Base-by-base conservation (phyloP, 2,329 filamentous ascomycete genomes). In the Emergomyces orientalis region DNA sequence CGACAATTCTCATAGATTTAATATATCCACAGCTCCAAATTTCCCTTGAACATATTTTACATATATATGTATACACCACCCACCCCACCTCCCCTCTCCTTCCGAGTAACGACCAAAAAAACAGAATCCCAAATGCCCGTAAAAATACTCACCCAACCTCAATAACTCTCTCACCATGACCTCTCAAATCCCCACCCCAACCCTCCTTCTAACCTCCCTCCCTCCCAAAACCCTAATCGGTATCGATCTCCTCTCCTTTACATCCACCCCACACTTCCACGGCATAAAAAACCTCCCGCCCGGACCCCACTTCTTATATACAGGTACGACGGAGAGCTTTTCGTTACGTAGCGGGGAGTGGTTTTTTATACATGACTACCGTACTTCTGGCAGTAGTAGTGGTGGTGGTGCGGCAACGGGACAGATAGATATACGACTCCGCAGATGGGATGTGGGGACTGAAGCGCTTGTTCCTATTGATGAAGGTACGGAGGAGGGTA, bases 241-340 rank as follows among this genome's bases (percentile, higher is more conserved):
- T 49, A 75, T 81, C 63, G 77, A 81, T 67, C 75, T 82, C 25
- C 78, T 87, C 59, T 84, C 84, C 55, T 87, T 88, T 73, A 86
- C 83, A 19, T 83, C 84, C 3, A 84, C 84, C 13, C 77, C 82
- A 13, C 81, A 82, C 60, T 87, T 88, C 72, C 79, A 80, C 63
- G 85, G 85, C 34, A 81, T 88, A 67, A 84, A 82, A 65, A 79
- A 84, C 66, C 68, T 88, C 3, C 82, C 84, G 0, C 68, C 75
- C 1, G 85, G 85, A 52, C 79, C 81, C 69, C 85, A 87, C 69
- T 86, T 87, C 66, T 72, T 86, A 22, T 88, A 86, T 70, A 83
- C 80, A 0, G 81, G 84, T 30, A 80, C 81, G 25, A 84, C 82
- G 62, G 78, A 80, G 59, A 82, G 81, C 2, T 77, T 86, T 17